Evolutionary conservation across 257 asterid species (phyloP), one percentile per base, ranked within the genome.

Genomic region (Solanum etuberosum): DNA sequence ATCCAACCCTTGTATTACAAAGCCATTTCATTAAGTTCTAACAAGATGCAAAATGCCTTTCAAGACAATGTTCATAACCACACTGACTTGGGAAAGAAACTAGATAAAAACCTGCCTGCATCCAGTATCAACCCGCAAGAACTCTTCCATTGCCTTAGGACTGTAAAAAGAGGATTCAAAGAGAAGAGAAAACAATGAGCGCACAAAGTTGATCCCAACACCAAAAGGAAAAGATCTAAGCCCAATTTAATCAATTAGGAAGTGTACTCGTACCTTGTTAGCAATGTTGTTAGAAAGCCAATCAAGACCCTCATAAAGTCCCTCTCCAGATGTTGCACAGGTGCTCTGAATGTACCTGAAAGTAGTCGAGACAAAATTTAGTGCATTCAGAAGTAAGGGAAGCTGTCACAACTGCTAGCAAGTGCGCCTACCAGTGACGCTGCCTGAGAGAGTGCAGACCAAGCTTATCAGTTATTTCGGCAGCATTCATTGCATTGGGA

Each of bases 81-180:
- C 86, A 83, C 16, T 23, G 48, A 83, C 73, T 57, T 54, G 31
- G 46, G 13, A 83, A 83, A 83, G 86, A 83, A 61, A 83, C 86
- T 57, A 83, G 51, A 83, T 57, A 57, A 83, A 83, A 57, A 32
- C 8, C 43, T 32, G 86, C 51, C 86, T 34, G 86, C 72, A 83
- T 83, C 86, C 86, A 83, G 72, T 43, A 54, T 83, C 86, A 83
- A 83, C 86, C 70, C 86, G 23, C 86, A 57, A 51, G 18, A 83
- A 61, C 73, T 83, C 73, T 83, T 4, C 11, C 12, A 25, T 34
- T 34, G 43, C 73, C 72, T 83, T 21, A 83, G 9, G 86, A 54
- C 86, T 83, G 73, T 32, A 32, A 32, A 83, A 21, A 57, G 48
- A 83, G 51, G 83, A 74, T 5, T 25, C 5, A 70, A 70, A 70